These are phyloP conservation scores for Neurospora intermedia DNA, from an alignment of 495 filamentous ascomycete genomes.

Conservation along the genomic window DNA sequence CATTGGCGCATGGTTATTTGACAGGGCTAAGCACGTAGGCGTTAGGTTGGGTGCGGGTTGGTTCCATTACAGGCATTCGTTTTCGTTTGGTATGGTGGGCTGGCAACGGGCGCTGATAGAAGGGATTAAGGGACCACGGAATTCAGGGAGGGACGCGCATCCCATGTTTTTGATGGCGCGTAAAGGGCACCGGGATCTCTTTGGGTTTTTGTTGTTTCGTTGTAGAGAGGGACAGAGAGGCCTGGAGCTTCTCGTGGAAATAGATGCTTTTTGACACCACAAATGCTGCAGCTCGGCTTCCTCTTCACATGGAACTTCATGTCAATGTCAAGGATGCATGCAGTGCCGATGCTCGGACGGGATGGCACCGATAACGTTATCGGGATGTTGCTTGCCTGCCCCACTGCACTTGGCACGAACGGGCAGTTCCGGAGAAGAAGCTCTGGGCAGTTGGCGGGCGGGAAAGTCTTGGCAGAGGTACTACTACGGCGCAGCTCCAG, in stretches of 20 bases:
- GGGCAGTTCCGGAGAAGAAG: background rate
- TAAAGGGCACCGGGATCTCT: background rate
- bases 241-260: background rate
- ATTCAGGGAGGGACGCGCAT: background rate
- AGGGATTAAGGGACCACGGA: background rate
- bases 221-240: background rate
- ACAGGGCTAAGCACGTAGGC: background rate
- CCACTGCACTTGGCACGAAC: background rate
- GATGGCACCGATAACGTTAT: background rate
- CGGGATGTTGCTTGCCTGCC: background rate
- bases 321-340: background rate
- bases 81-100: background rate
- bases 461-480: background rate
- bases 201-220: background rate
- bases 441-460: background rate
- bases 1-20: background rate
- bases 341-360: background rate
- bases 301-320: background rate
- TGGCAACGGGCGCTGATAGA: background rate
- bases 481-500: background rate
- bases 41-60: background rate
- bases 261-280: background rate
- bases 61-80: background rate
- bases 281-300: background rate
- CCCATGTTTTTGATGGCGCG: slow-evolving; percentile 1